phyloP scores from a whole-genome alignment of 2,329 filamentous ascomycete genomes.

The Neonectria magnoliae region DNA sequence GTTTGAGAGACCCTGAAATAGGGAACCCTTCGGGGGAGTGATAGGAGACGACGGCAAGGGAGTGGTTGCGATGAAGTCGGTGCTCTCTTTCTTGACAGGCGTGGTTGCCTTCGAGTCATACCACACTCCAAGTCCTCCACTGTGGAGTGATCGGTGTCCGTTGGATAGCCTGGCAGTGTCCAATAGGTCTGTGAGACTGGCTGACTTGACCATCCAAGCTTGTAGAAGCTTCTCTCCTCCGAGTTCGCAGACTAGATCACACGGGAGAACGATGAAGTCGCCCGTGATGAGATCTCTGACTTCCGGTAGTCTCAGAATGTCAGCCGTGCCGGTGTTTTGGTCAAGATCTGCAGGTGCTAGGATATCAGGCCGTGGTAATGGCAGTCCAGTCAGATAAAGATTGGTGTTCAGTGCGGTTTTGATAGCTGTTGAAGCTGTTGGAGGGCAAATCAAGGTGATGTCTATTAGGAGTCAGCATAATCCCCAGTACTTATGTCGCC shows the following conservation, averaged over 20 bases:
- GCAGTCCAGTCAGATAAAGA: constrained; percentile 78
- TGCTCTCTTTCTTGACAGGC: constrained; percentile 88
- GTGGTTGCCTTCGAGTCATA: constrained; percentile 84
- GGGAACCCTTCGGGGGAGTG: constrained; percentile 61
- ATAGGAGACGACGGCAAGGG: constrained; percentile 68
- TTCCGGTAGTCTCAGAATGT: constrained; percentile 86
- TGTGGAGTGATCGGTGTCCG: constrained; percentile 56
- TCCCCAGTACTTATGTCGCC: background rate
- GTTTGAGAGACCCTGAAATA: constrained; percentile 76
- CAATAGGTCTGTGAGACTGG: constrained; percentile 71
- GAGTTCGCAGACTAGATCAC: constrained; percentile 91
- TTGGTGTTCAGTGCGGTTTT: constrained; percentile 78
- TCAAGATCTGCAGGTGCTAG: constrained; percentile 80
- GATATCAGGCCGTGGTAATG: constrained; percentile 77
- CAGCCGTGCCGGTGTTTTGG: constrained; percentile 87
- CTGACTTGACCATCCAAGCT: constrained; percentile 89
- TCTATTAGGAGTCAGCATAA: constrained; percentile 53
- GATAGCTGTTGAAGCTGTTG: constrained; percentile 73
- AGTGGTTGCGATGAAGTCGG: constrained; percentile 87
- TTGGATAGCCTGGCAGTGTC: constrained; percentile 57
- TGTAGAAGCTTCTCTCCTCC: constrained; percentile 85
- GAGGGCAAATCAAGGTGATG: constrained; percentile 71
- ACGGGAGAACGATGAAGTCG: constrained; percentile 92
- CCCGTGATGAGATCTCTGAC: constrained; percentile 80
- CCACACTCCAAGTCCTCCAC: constrained; percentile 88